phyloP scores from a whole-genome alignment of 192 early-diverging fungal species.

The Allomyces macrogynus region DNA sequence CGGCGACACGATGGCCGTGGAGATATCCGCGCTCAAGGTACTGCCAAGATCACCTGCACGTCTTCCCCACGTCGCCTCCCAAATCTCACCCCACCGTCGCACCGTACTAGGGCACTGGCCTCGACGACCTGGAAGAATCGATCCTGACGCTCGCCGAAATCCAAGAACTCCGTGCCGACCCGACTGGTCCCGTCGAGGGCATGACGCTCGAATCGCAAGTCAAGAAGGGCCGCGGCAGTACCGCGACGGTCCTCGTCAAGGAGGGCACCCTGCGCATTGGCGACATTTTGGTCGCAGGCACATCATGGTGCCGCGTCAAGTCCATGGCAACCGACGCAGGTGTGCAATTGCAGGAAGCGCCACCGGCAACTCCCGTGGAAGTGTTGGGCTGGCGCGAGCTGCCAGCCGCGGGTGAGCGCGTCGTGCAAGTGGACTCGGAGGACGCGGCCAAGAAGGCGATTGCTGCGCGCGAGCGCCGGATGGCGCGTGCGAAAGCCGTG shows the following conservation, averaged over 20 bases:
- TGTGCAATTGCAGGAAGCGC: constrained; percentile 43
- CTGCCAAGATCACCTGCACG: background rate
- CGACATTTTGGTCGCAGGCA: constrained; percentile 63
- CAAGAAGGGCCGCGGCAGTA: constrained; percentile 64
- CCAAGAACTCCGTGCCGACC: constrained; percentile 65
- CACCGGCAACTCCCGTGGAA: constrained; percentile 66
- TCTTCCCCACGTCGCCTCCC: background rate
- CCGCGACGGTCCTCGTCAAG: constrained; percentile 71
- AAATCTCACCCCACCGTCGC: background rate
- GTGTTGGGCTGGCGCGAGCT: constrained; percentile 85
- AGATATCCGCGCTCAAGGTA: constrained; percentile 72
- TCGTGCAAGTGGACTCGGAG: constrained; percentile 50
- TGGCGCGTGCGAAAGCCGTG: constrained; percentile 35
- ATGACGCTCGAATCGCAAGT: constrained; percentile 73
- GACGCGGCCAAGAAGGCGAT: constrained; percentile 57
- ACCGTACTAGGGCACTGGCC: constrained; percentile 38
- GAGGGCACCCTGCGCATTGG: constrained; percentile 70
- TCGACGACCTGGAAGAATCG: constrained; percentile 75
- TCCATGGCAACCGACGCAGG: constrained; percentile 64
- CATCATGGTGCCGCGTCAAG: constrained; percentile 68
- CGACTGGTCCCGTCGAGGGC: constrained; percentile 55
- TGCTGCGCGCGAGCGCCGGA: constrained; percentile 35
- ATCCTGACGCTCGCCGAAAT: constrained; percentile 73
- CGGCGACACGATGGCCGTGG: constrained; percentile 77
- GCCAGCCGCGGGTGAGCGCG: constrained; percentile 75